Conservation (phyloP, 2,329 filamentous ascomycete genomes). For the Bipolaris victoriae region DNA sequence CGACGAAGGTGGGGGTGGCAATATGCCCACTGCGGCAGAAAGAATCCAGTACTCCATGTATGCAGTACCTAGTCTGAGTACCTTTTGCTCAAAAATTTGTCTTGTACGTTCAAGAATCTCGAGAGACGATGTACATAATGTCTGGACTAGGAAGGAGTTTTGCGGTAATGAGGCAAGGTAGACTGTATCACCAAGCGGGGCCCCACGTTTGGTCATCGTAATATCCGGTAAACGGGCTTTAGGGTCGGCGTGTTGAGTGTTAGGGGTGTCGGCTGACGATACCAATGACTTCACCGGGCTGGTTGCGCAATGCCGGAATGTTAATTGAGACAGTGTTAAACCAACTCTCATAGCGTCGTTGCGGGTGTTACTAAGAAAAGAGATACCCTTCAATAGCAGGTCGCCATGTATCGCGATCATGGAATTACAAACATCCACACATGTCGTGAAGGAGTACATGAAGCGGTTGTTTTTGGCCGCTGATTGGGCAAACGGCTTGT, state of each 20-base stretch:
- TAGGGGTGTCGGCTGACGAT: slow-evolving; percentile 1
- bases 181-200: slow-evolving; percentile 9
- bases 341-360: slow-evolving; percentile 41
- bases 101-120: slow-evolving; percentile 40
- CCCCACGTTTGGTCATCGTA: slow-evolving; percentile 1
- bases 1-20: slow-evolving; percentile 30
- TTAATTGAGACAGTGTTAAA: slow-evolving; percentile 35
- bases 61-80: slow-evolving; percentile 44
- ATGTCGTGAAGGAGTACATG: slow-evolving; percentile 41
- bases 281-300: slow-evolving; percentile 10
- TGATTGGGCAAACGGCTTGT: slow-evolving; percentile 41
- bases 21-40: slow-evolving; percentile 38
- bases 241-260: slow-evolving; percentile 12
- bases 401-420: slow-evolving; percentile 35
- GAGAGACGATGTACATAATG: slow-evolving; percentile 34
- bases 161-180: slow-evolving; percentile 29
- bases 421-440: slow-evolving; percentile 35
- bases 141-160: slow-evolving; percentile 34
- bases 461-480: slow-evolving; percentile 36
- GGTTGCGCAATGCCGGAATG: slow-evolving; percentile 34
- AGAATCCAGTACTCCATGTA: slow-evolving; percentile 48
- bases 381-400: slow-evolving; percentile 27
- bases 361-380: slow-evolving; percentile 34
- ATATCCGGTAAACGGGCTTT: slow-evolving; percentile 13
- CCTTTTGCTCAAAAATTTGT: slow-evolving; percentile 41